Conservation (phyloP, 2,329 filamentous ascomycete species). For the Fusarium zealandicum region DNA sequence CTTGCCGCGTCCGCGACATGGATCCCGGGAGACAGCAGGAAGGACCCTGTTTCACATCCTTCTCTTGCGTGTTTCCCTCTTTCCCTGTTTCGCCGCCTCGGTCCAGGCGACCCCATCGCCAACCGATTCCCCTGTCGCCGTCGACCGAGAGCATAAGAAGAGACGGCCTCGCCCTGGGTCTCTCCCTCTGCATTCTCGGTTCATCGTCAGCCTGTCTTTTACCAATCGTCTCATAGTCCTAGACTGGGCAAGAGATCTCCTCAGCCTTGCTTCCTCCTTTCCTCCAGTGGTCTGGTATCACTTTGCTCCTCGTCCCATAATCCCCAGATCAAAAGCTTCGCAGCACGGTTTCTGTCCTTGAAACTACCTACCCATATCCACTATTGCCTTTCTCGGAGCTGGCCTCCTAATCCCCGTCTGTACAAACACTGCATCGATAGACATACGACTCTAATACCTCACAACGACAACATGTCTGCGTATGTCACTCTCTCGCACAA, state of each 20-base stretch:
- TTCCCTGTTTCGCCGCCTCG: slow-evolving; percentile 31
- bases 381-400: slow-evolving; percentile 28
- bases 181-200: slow-evolving; percentile 14
- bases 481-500: slow-evolving; percentile 37
- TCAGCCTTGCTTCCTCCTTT: slow-evolving; percentile 9
- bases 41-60: slow-evolving; percentile 32
- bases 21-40: neutral
- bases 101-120: slow-evolving; percentile 19
- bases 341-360: slow-evolving; percentile 8
- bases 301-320: slow-evolving; percentile 8
- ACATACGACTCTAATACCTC: slow-evolving; percentile 33
- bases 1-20: slow-evolving; percentile 27
- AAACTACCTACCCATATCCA: slow-evolving; percentile 18
- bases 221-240: slow-evolving; percentile 33
- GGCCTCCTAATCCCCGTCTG: slow-evolving; percentile 34
- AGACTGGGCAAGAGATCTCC: neutral
- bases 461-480: slow-evolving; percentile 45
- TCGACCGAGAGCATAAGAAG: slow-evolving; percentile 38
- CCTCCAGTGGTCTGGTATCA: slow-evolving; percentile 36
- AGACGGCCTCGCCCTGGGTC: slow-evolving; percentile 42
- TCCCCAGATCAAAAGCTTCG: slow-evolving; percentile 32
- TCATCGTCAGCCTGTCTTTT: slow-evolving; percentile 40
- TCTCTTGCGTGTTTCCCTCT: slow-evolving; percentile 36
- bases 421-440: slow-evolving; percentile 20
- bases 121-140: slow-evolving; percentile 29